phyloP scores from a whole-genome alignment of 1,284 basidiomycete species.

The Fistulinella cinereoalba region DNA sequence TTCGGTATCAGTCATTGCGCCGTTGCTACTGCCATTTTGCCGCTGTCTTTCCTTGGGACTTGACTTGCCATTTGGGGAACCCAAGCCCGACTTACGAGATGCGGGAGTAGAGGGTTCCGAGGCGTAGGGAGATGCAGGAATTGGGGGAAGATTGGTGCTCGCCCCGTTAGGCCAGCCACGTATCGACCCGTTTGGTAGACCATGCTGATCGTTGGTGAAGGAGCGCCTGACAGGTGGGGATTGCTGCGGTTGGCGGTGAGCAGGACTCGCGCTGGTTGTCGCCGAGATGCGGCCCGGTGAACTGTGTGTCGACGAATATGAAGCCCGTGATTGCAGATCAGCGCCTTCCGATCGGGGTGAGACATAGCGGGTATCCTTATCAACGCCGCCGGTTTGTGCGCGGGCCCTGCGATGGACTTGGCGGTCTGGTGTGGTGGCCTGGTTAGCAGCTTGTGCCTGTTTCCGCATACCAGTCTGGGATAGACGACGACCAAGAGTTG shows the following conservation, averaged over 20 bases:
- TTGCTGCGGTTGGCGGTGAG: conserved; percentile 21
- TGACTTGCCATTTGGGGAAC: conserved; percentile 29
- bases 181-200: conserved; percentile 20
- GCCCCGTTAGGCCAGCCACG: conserved; percentile 29
- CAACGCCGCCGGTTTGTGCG: conserved; percentile 36
- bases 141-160: conserved; percentile 34
- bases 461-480: conserved; percentile 40
- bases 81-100: conserved; percentile 32
- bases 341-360: conserved; percentile 24
- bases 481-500: conserved; percentile 68
- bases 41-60: conserved; percentile 25
- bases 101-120: conserved; percentile 37
- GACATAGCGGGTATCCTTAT: conserved; percentile 30
- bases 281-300: conserved; percentile 31
- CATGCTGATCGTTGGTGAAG: conserved; percentile 33
- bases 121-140: conserved; percentile 36
- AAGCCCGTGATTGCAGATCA: conserved; percentile 25
- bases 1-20: conserved; percentile 27
- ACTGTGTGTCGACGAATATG: conserved; percentile 29
- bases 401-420: conserved; percentile 37
- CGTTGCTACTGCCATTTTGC: conserved; percentile 12
- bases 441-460: conserved; percentile 7
- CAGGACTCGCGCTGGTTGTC: conserved; percentile 19
- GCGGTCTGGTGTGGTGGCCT: conserved; percentile 17
- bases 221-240: conserved; percentile 30